Base-by-base conservation (phyloP, 768 basidiomycete species). In the Leucocoprinus sp. region DNA sequence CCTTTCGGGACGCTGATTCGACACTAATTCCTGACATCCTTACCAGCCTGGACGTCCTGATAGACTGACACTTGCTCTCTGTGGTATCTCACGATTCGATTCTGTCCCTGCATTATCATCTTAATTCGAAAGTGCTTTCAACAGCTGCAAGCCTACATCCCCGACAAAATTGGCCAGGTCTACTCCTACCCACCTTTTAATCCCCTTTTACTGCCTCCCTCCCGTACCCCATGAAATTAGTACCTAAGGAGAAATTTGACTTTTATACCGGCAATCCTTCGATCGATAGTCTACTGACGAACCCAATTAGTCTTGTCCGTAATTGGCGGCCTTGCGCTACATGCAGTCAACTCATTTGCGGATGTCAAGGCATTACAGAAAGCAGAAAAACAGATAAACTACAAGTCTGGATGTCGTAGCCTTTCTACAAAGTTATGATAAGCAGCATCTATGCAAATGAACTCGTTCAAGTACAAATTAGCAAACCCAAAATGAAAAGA, bases 291-390 rank as follows among this genome's bases (percentile, higher is more conserved):
- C 88, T 91, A 84, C 67, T 91, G 55, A 76, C 81, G 47, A 91
- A 78, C 57, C 87, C 87, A 5, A 89, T n/a, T 91, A 88, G 84
- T 85, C 71, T 63, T 91, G 60, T 84, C 85, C 79, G 70, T 78
- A 22, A 61, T 74, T 52, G 82, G 74, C 36, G 86, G 73, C 28
- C 66, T 63, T 40, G 75, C 23, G 8, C 29, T 48, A 8, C 36
- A 41, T 12, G 46, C 46, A 11, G 12, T 3, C 62, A 64, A 35
- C 56, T 57, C 3, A 54, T 64, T 11, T 57, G 61, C 8, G 5
- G 46, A 48, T 8, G 46, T 48, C 5, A 38, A 48, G 7, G 39
- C 46, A 15, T 9, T 48, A 24, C 46, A 48, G 19, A 40, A 48
- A 28, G 46, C 46, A 3, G 46, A 31, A 26, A 48, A 48, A 21